Evolutionary conservation across 345 rosid species (phyloP).

Genomic region (Excoecaria agallocha): DNA sequence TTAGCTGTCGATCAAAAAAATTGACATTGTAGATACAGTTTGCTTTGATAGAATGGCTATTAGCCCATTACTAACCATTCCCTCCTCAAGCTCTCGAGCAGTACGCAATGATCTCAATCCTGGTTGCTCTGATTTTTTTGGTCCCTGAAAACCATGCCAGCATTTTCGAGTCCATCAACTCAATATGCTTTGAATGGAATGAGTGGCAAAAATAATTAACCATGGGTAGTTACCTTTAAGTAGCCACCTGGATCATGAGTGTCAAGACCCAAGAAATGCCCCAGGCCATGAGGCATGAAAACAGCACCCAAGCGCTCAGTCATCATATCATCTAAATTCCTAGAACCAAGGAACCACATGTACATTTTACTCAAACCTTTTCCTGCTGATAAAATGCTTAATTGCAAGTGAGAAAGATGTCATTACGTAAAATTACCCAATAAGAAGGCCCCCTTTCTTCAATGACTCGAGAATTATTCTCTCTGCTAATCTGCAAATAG

Average conservation of each 20-base stretch:
- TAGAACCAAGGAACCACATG: constrained; percentile 26
- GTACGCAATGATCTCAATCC: constrained; percentile 83
- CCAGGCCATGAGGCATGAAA: constrained; percentile 97
- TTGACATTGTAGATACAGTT: neutral
- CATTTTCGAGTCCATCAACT: constrained; percentile 18
- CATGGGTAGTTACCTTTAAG: constrained; percentile 43
- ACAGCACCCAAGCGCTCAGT: constrained; percentile 69
- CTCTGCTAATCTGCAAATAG: constrained; percentile 70
- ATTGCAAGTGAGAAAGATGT: constrained; percentile 11
- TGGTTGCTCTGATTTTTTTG: constrained; percentile 62
- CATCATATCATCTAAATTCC: constrained; percentile 82
- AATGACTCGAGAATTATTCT: constrained; percentile 67
- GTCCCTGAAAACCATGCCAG: constrained; percentile 46
- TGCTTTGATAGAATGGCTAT: neutral
- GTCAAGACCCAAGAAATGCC: constrained; percentile 89
- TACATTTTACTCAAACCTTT: constrained; percentile 1
- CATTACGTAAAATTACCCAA: constrained; percentile 51
- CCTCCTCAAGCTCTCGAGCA: constrained; percentile 61
- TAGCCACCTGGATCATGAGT: constrained; percentile 96
- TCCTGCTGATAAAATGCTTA: constrained; percentile 6
- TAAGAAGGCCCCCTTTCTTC: constrained; percentile 55
- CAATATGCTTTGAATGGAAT: constrained; percentile 4
- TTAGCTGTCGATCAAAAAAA: neutral
- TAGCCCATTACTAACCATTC: constrained; percentile 58
- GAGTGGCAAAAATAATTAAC: neutral